Evolutionary conservation across 768 basidiomycete genomes (phyloP).

Genomic region (Lactarius indigo): DNA sequence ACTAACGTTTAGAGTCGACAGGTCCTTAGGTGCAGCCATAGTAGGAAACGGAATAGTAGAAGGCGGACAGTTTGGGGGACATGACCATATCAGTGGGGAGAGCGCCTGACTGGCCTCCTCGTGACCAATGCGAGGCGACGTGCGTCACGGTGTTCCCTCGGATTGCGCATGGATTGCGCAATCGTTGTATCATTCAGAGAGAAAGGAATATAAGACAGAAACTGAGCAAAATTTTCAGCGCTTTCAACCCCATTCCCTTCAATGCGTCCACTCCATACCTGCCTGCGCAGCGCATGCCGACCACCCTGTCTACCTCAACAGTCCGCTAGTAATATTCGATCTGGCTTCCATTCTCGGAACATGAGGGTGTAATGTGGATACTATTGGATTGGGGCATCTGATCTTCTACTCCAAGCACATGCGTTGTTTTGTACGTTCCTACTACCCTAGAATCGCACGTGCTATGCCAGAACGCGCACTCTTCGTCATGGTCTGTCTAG

Average conservation of each 20-base stretch:
- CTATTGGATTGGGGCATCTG: background rate
- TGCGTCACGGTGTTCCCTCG: background rate
- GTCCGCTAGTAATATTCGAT: constrained; percentile 3
- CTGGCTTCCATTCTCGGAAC: constrained; percentile 6
- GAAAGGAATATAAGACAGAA: constrained; percentile 3
- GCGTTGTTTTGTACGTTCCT: constrained; percentile 4
- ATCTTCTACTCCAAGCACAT: background rate
- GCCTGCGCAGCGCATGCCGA: background rate
- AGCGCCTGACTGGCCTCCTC: background rate
- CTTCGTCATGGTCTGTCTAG: constrained; percentile 12
- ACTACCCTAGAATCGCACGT: constrained; percentile 8
- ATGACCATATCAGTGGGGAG: background rate
- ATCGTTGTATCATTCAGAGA: constrained; percentile 11
- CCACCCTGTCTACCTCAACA: background rate
- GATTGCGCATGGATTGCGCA: constrained; percentile 24
- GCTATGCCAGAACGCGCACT: constrained; percentile 2
- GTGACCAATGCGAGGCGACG: background rate
- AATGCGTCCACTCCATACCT: background rate
- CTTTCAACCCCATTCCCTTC: background rate
- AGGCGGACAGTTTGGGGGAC: background rate
- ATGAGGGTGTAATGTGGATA: background rate
- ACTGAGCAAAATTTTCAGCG: background rate
- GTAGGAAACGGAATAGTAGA: background rate
- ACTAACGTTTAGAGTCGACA: constrained; percentile 1
- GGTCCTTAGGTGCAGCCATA: background rate